phyloP scores from a whole-genome alignment of 1,139 yeast genomes.

The Pneumocystis canis region DNA sequence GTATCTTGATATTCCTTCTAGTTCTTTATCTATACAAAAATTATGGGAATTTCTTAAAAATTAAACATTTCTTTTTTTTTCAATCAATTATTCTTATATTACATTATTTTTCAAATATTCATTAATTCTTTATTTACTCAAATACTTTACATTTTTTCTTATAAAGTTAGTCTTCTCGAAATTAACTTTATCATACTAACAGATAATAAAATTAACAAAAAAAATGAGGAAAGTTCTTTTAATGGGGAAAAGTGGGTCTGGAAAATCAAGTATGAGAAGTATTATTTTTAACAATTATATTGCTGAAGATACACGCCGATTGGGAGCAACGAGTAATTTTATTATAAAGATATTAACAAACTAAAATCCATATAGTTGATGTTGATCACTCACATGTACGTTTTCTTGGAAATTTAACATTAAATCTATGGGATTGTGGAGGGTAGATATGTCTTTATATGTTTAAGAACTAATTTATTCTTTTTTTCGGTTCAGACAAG shows the following conservation, averaged over 20 bases:
- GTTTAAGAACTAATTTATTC: background rate
- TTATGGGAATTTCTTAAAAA: background rate
- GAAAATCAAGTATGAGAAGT: constrained; percentile 93
- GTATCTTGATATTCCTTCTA: background rate
- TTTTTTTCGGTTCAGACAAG: constrained; percentile 37
- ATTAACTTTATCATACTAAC: background rate
- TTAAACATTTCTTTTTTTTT: background rate
- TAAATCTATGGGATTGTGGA: constrained; percentile 96
- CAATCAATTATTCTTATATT: background rate
- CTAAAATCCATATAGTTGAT: constrained; percentile 33
- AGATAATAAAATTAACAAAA: too few relatives aligned
- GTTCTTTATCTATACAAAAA: background rate
- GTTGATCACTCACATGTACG: constrained; percentile 92
- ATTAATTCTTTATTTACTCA: background rate
- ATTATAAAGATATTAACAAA: background rate
- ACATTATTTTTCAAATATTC: background rate
- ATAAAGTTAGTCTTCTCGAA: background rate
- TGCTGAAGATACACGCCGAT: constrained; percentile 85
- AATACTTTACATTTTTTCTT: background rate
- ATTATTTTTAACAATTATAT: constrained; percentile 86
- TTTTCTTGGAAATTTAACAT: constrained; percentile 85
- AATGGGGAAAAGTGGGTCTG: constrained; percentile 89
- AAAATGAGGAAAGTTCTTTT: background rate
- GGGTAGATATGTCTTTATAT: constrained; percentile 29
- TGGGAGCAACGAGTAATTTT: constrained; percentile 64